These are phyloP conservation scores for Candida orba DNA, from an alignment of 805 yeast species.

Conservation along the genomic window DNA sequence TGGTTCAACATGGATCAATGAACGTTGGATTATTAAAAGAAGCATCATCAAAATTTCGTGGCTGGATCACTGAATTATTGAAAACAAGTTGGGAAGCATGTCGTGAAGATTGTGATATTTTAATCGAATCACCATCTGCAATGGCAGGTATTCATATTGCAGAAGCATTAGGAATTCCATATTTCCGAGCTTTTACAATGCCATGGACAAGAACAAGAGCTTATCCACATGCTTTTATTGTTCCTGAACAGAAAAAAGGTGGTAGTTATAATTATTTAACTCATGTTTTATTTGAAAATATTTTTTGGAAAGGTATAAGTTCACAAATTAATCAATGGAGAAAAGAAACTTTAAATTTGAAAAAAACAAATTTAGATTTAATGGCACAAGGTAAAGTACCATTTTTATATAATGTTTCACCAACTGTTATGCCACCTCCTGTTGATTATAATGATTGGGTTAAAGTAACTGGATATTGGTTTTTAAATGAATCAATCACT, in stretches of 20 bases:
- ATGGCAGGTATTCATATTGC: constrained; percentile 96
- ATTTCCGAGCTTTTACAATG: constrained; percentile 94
- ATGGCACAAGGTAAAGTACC: constrained; percentile 79
- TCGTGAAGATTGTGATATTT: constrained; percentile 58
- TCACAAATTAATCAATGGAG: constrained; percentile 89
- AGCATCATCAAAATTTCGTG: constrained; percentile 69
- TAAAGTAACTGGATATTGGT: constrained; percentile 96
- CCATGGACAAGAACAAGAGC: constrained; percentile 97
- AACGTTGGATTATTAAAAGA: constrained; percentile 78
- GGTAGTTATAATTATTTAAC: constrained; percentile 91
- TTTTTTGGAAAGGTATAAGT: constrained; percentile 89
- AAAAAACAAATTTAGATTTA: constrained; percentile 59
- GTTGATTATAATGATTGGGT: constrained; percentile 94
- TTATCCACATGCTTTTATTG: constrained; percentile 93
- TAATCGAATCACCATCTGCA: constrained; percentile 94
- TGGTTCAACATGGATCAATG: constrained; percentile 87
- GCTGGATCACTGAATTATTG: constrained; percentile 76
- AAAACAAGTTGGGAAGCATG: constrained; percentile 81
- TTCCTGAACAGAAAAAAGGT: constrained; percentile 88
- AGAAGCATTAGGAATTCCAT: constrained; percentile 83
- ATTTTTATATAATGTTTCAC: constrained; percentile 83
- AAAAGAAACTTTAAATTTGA: constrained; percentile 52
- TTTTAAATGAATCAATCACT: constrained; percentile 55
- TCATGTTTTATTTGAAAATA: constrained; percentile 86
- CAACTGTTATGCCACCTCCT: constrained; percentile 83